Evolutionary conservation across 805 yeast genomes (phyloP), one percentile per base, ranked within the genome.

Genomic region (Candida namnaoensis): DNA sequence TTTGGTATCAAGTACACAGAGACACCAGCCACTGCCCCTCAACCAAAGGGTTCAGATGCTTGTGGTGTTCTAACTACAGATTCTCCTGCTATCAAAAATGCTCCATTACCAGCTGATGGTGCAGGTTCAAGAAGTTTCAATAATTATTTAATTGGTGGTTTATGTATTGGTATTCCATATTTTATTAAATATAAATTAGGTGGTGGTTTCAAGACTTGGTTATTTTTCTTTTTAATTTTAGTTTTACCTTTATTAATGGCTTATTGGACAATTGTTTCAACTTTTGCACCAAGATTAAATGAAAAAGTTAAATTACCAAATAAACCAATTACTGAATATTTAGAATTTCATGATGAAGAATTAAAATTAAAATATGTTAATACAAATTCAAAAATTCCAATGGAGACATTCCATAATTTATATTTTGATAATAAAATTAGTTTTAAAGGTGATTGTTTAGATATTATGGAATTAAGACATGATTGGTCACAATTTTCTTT

Each of bases 61-160:
- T 69, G 65, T 47, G 85, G 86, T 35, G 71, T 71, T 41, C 44
- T 46, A 40, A 51, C 61, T 37, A 56, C 61, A 28, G 51, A 47
- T 15, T 37, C 47, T 44, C 95, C 95, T 26, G 69, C 90, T 7
- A 87, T 88, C 58, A 77, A 82, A 56, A 88, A 88, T 58, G 95
- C 91, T 2, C 88, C 88, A 10, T 68, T 87, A 47, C 90, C 95
- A 26, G 95, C 95, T 5, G 96, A 88, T 58, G 96, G 96, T 35
- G 86, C 96, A 6, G 88, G 95, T 25, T 71, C 88, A 30, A 79
- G 76, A 58, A 76, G 80, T 53, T 88, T 88, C 66, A 74, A 75
- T 62, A 88, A 88, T 64, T 53, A 53, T 49, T 56, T 75, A 11
- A 56, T 88, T 44, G 41, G 72, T 19, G 67, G 68, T 2, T 56